Conservation (phyloP, 805 yeast genomes). For the Candida boleticola region DNA sequence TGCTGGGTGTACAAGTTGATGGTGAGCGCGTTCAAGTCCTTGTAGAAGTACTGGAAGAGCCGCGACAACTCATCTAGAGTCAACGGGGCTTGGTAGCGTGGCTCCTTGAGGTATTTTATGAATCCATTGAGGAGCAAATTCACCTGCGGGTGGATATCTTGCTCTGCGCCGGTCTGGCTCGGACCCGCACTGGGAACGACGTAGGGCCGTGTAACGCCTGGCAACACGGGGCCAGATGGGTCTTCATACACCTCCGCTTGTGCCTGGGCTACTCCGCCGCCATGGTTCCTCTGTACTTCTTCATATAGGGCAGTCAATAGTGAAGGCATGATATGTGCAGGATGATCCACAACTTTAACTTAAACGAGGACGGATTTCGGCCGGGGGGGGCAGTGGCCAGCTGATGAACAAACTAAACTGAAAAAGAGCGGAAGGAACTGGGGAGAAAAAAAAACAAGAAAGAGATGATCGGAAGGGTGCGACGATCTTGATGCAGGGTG, state of each 20-base stretch:
- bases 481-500: no score
- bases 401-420: no score
- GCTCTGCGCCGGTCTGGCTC: neutral
- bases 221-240: no score
- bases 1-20: conserved; percentile 35
- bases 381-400: no score
- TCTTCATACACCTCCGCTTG: no score
- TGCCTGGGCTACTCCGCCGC: neutral
- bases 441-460: no score
- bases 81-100: conserved; percentile 41
- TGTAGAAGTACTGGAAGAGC: conserved; percentile 34
- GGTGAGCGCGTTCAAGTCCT: conserved; percentile 35
- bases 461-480: no score
- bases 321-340: neutral
- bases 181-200: neutral
- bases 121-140: conserved; percentile 24
- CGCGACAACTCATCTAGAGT: conserved; percentile 31
- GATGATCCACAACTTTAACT: no score
- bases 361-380: no score
- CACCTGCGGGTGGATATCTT: conserved; percentile 24
- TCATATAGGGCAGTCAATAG: neutral
- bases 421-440: no score
- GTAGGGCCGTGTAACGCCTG: neutral
- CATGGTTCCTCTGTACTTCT: conserved; percentile 1
- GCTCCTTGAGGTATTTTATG: conserved; percentile 38